Evolutionary conservation across 345 rosid species (phyloP), one percentile per base, ranked within the genome.

Genomic region (Rhizophora mangle): DNA sequence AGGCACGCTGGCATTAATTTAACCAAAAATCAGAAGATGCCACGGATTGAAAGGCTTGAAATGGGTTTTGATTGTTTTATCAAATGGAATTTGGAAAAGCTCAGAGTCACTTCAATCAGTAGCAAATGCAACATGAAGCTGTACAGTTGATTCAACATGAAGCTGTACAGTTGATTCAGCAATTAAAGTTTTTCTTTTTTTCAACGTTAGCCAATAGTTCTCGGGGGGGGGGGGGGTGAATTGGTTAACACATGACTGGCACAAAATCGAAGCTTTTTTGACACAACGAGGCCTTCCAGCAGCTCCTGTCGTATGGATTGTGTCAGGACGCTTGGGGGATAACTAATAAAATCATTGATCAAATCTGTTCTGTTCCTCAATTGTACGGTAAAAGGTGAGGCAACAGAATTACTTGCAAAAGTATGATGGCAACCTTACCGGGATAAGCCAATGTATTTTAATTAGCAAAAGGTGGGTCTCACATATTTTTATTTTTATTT

Each of bases 11-110:
- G 47, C 47, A 11, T 43, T 39, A 39, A 39, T 39, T 43, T 43
- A 15, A 11, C 15, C 49, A 43, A 43, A 43, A 43, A 43, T 43
- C 10, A 39, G 11, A 39, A 54, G 32, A 56, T 56, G 53, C 15
- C 34, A 56, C 18, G 34, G 58, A 21, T 11, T 53, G 20, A 52
- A 7, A 8, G 46, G n/a, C 21, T 29, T 26, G 56, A 30, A 5
- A 55, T 56, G 59, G 68, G 56, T 0, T 31, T 54, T 34, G 51
- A 67, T 67, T 54, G 56, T 54, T 63, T 6, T 6, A 54, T 30
- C 31, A 54, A 34, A 15, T 54, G 61, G 36, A 67, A 30, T n/a
- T 34, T 34, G 61, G 56, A 67, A 30, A 13, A 30, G 13, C 13
- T 43, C 19, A 43, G 32, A 34, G 37, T 54, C 51, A 54, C 34